phyloP scores from a whole-genome alignment of 768 basidiomycete species.

The Mycena filopes region DNA sequence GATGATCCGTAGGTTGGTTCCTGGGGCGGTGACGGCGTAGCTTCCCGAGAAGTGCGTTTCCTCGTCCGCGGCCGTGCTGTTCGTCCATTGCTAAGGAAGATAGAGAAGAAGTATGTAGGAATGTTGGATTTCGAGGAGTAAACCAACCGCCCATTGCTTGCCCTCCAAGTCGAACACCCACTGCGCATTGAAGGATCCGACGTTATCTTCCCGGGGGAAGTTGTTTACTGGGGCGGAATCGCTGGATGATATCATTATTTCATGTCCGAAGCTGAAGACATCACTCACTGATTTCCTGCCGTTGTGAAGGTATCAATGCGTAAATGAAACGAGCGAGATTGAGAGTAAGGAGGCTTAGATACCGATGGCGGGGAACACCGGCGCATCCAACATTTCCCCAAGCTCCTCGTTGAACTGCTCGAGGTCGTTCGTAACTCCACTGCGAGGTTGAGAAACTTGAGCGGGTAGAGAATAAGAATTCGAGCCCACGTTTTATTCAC shows the following conservation, averaged over 20 bases:
- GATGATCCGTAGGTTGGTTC: slow-evolving; percentile 64
- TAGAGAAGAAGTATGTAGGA: not conserved
- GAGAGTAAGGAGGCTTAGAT: slow-evolving; percentile 18
- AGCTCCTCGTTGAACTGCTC: slow-evolving; percentile 58
- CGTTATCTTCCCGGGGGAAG: slow-evolving; percentile 62
- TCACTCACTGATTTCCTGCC: slow-evolving; percentile 61
- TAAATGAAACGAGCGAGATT: not conserved
- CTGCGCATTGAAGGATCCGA: slow-evolving; percentile 48
- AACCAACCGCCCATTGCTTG: slow-evolving; percentile 58
- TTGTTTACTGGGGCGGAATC: slow-evolving; percentile 68
- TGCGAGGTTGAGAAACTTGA: slow-evolving; percentile 27
- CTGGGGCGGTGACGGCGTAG: slow-evolving; percentile 60
- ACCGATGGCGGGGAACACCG: slow-evolving; percentile 65
- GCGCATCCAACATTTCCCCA: slow-evolving; percentile 47
- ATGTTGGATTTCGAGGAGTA: too few species aligned
- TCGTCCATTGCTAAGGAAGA: slow-evolving; percentile 57
- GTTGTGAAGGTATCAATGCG: slow-evolving; percentile 37
- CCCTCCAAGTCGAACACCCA: slow-evolving; percentile 69
- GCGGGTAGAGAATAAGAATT: not conserved
- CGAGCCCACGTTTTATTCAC: slow-evolving; percentile 50
- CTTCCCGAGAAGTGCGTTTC: slow-evolving; percentile 63
- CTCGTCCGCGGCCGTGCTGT: slow-evolving; percentile 51
- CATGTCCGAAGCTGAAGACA: not conserved
- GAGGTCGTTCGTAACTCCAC: slow-evolving; percentile 58
- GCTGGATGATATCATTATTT: slow-evolving; percentile 50